A percentile compares a stretch with the other conserved stretches of the same genome.
Conservation (phyloP, 495 filamentous ascomycete genomes). For the Penicillium robsamsonii region DNA sequence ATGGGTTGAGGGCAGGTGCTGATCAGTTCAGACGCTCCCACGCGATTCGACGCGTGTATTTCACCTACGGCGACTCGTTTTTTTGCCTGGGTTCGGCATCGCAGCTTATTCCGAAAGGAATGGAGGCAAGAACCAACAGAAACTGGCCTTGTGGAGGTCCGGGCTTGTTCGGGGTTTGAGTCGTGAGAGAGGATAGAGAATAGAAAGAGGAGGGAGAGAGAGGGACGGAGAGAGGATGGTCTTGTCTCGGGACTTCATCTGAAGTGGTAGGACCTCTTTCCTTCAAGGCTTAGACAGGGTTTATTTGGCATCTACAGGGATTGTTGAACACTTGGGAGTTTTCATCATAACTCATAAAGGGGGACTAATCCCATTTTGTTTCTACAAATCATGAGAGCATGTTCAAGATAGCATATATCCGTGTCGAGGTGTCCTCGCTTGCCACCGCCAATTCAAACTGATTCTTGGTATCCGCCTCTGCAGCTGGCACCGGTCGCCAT, state of each 20-base stretch:
- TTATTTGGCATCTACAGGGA: no score
- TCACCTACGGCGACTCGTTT: not conserved
- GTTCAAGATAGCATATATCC: constrained; percentile 61
- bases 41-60: not conserved
- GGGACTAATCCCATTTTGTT: constrained; percentile 7
- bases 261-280: no score
- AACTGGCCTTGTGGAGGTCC: not conserved
- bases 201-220: not conserved
- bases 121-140: not conserved
- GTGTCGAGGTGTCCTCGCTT: constrained; percentile 78
- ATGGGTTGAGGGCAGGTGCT: not conserved
- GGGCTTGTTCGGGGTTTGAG: not conserved
- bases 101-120: not conserved
- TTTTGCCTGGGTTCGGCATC: not conserved
- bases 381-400: constrained; percentile 29
- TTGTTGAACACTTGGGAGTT: no score
- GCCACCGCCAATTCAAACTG: constrained; percentile 66
- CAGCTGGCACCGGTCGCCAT: constrained; percentile 61
- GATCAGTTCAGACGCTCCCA: not conserved
- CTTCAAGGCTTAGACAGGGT: no score
- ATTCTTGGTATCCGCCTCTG: constrained; percentile 17
- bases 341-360: constrained; percentile 24
- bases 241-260: no score
- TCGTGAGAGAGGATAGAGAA: not conserved
- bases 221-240: no score